These are phyloP conservation scores for Globisporangium camurandrum DNA, from an alignment of 352 stramenopile genomes.

Conservation along the genomic window DNA sequence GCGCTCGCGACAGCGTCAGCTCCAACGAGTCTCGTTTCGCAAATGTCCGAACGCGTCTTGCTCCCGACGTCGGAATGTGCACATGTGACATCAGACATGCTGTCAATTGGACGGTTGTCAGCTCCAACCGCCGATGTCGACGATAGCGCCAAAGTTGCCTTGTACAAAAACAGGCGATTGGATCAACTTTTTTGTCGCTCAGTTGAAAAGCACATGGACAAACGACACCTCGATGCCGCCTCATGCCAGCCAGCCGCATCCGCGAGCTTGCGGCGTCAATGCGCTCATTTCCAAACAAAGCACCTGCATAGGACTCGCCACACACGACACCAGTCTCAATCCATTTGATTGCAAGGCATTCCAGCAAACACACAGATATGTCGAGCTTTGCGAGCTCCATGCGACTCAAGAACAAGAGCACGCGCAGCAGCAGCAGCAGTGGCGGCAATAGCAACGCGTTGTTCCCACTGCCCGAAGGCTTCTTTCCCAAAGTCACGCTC, in stretches of 20 bases:
- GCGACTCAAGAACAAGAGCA: conserved; percentile 1
- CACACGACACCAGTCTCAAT: not conserved
- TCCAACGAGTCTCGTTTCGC: too few relatives aligned
- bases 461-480: conserved; percentile 29
- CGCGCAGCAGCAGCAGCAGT: not conserved
- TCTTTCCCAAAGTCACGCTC: conserved; percentile 34
- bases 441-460: not conserved
- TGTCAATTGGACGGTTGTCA: not conserved
- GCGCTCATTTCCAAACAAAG: conserved; percentile 1
- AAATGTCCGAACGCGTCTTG: too few relatives aligned
- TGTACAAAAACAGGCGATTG: too few relatives aligned
- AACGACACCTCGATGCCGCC: not conserved
- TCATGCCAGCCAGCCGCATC: not conserved
- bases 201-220: not conserved
- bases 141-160: not conserved
- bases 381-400: conserved; percentile 2
- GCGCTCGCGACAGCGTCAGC: too few relatives aligned
- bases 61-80: too few relatives aligned
- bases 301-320: too few relatives aligned
- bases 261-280: too few relatives aligned
- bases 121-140: not conserved
- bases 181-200: not conserved
- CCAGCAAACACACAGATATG: conserved; percentile 2
- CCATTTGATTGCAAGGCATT: not conserved
- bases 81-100: too few relatives aligned